Evolutionary conservation across 371 early-diverging fungal species (phyloP).

Genomic region (Mucor lusitanicus): DNA sequence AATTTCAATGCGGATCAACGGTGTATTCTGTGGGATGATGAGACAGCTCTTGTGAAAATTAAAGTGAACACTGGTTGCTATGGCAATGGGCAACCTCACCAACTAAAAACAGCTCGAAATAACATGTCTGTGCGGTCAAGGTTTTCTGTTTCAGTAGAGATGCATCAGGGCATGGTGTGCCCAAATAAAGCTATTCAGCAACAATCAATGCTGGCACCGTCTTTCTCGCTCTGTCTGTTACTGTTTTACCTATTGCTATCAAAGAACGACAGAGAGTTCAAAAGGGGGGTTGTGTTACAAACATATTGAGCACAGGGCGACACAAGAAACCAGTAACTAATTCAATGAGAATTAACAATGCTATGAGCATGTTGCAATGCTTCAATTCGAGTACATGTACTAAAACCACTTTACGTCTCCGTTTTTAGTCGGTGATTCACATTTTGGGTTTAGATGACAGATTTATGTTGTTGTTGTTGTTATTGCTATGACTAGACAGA

Average conservation of each 20-base stretch:
- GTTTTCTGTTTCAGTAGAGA: not conserved
- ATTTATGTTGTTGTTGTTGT: not conserved
- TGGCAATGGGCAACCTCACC: too few species aligned
- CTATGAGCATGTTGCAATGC: not conserved
- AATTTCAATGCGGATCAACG: too few species aligned
- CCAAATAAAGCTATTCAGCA: not conserved
- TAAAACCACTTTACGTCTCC: not conserved
- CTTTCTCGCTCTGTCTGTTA: too few species aligned
- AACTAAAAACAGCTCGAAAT: not conserved
- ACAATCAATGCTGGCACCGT: not conserved
- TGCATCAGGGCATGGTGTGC: not conserved
- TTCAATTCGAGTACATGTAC: not conserved
- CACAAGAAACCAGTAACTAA: not conserved
- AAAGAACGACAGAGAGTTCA: not conserved
- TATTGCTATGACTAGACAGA: not conserved
- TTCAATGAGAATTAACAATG: not conserved
- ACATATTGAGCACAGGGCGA: not conserved
- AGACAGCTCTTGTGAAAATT: not conserved
- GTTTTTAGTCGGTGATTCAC: not conserved
- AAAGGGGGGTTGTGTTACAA: not conserved
- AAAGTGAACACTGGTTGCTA: not conserved
- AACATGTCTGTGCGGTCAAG: not conserved
- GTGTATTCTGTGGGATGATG: too few species aligned
- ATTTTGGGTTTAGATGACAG: not conserved
- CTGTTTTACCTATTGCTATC: too few species aligned